A percentile compares a stretch with the other conserved stretches of the same genome.
Conservation (phyloP, 805 yeast genomes). For the Candida parachauliodes region DNA sequence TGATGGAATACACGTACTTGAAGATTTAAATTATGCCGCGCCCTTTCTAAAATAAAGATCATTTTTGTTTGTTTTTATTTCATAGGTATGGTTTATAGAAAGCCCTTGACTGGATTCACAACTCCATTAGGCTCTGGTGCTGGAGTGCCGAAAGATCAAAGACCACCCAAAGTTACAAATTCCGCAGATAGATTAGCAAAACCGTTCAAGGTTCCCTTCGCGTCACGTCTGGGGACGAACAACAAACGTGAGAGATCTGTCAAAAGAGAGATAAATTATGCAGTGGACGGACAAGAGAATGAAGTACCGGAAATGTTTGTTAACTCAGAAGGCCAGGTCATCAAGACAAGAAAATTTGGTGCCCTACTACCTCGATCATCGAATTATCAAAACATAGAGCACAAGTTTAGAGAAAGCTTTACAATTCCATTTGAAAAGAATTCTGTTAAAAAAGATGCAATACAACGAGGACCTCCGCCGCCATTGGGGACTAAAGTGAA, state of each 20-base stretch:
- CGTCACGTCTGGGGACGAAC: constrained; percentile 14
- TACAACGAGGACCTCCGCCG: constrained; percentile 55
- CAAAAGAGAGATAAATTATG: constrained; percentile 31
- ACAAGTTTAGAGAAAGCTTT: constrained; percentile 43
- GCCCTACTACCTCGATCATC: constrained; percentile 59
- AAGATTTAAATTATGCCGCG: neutral
- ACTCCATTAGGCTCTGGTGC: constrained; percentile 66
- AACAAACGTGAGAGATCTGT: constrained; percentile 22
- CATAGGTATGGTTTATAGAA: constrained; percentile 19
- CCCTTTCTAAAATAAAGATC: too few species aligned
- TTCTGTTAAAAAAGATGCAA: constrained; percentile 28
- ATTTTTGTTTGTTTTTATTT: constrained; percentile 1
- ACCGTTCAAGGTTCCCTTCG: constrained; percentile 70
- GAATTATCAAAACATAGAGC: constrained; percentile 37
- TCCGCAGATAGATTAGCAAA: constrained; percentile 51
- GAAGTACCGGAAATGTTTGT: constrained; percentile 23
- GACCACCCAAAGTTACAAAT: constrained; percentile 52
- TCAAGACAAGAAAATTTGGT: constrained; percentile 40
- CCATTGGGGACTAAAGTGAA: constrained; percentile 80
- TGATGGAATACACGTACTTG: constrained; percentile 10
- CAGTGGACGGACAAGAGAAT: constrained; percentile 16
- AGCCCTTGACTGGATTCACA: constrained; percentile 37
- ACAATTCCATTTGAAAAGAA: constrained; percentile 54
- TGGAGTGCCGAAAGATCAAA: constrained; percentile 53
- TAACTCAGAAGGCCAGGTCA: constrained; percentile 30